Evolutionary conservation across 306 rosid species (phyloP), one percentile per base, ranked within the genome.

Genomic region (Ormosia emarginata): DNA sequence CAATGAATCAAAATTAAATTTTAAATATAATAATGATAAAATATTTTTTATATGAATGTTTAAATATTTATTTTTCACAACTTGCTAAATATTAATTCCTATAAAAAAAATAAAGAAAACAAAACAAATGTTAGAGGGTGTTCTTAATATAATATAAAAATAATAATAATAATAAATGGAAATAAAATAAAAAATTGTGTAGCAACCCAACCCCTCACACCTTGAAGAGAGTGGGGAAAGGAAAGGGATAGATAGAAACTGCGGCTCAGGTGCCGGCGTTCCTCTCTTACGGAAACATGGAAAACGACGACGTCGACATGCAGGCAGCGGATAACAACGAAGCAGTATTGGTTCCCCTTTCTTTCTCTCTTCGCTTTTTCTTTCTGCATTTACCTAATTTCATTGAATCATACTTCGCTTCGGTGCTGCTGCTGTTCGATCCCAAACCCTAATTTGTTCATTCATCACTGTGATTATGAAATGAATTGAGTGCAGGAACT

Each of bases 271-370:
- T 30, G 85, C 39, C 64, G 82, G 82, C 74, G 65, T 17, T 61
- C 36, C 37, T 34, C 73, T 63, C 46, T 33, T 46, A n/a, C 75
- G 44, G 63, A 71, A 70, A 65, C 53, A 86, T 84, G 90, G 93
- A 90, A 75, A 77, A 86, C 85, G 91, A 80, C 9, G 89, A 90
- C 63, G 79, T 88, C 40, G 91, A 86, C 62, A 90, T 88, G 91
- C 50, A 75, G n/a, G 82, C 80, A 15, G 59, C 86, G 7, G 91
- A 90, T 2, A 78, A 57, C 80, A 84, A 75, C 62, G 93, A 88
- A 80, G 90, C 56, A 79, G 81, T 6, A 79, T 46, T 17, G 30
- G 18, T 55, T 79, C 72, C 68, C 34, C 6, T 63, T 57, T 63
- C 62, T 8, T 6, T 12, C 17, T n/a, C 6, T 40, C 46, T 24